A percentile compares a stretch with the other conserved stretches of the same genome.
These are phyloP conservation scores for Chiua virens DNA, from an alignment of 768 basidiomycete genomes.

Conservation along the genomic window DNA sequence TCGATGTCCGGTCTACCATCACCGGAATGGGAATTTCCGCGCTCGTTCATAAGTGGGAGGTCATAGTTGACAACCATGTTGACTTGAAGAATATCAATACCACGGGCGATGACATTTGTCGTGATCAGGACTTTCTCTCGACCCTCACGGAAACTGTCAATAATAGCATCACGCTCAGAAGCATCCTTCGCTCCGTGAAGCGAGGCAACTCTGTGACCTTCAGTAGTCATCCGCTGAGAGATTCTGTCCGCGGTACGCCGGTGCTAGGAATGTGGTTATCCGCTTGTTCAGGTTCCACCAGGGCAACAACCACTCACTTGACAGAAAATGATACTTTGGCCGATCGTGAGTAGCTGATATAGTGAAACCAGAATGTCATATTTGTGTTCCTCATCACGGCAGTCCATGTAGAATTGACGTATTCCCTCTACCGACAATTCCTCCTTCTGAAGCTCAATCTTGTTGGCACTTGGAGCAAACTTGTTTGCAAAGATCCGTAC, in stretches of 20 bases:
- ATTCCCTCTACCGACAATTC: constrained; percentile 94
- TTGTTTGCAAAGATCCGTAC: constrained; percentile 90
- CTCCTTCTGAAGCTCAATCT: constrained; percentile 92
- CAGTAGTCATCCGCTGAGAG: constrained; percentile 82
- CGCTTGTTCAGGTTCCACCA: neutral
- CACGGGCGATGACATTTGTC: constrained; percentile 97
- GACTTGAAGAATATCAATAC: constrained; percentile 98
- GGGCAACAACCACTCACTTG: constrained; percentile 51
- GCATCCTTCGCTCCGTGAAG: constrained; percentile 94
- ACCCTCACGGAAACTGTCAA: constrained; percentile 95
- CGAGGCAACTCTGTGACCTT: constrained; percentile 96
- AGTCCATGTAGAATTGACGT: constrained; percentile 98
- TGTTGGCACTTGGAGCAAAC: constrained; percentile 93
- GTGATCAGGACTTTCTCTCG: constrained; percentile 97
- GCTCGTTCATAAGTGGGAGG: constrained; percentile 82
- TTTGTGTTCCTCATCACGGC: constrained; percentile 87
- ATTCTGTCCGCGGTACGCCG: constrained; percentile 93
- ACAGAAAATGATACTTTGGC: constrained; percentile 99
- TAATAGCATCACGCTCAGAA: constrained; percentile 83
- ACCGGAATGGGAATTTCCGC: constrained; percentile 38
- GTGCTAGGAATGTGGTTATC: constrained; percentile 46
- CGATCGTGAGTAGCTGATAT: constrained; percentile 89
- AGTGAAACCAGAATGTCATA: constrained; percentile 92
- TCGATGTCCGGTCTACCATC: constrained; percentile 84
- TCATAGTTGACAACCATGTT: constrained; percentile 99